These are phyloP conservation scores for Lyophyllum shimeji DNA, from an alignment of 768 basidiomycete species.

Conservation along the genomic window DNA sequence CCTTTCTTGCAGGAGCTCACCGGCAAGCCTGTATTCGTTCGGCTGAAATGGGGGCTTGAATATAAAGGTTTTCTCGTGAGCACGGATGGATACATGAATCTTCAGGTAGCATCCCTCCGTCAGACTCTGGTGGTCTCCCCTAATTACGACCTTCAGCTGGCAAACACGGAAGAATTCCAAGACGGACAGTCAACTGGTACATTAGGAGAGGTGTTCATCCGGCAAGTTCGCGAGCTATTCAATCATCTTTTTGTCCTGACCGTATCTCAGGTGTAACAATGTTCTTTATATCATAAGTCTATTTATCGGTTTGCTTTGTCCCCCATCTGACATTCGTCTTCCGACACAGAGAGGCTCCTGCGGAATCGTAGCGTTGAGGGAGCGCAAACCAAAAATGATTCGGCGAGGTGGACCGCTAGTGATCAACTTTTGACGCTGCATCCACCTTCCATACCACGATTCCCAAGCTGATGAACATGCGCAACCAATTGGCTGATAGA, in stretches of 20 bases:
- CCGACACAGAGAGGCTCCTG: slow-evolving; percentile 72
- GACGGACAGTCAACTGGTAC: slow-evolving; percentile 94
- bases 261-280: slow-evolving; percentile 77
- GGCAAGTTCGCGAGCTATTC: slow-evolving; percentile 48
- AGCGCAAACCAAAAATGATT: neutral
- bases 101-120: slow-evolving; percentile 64
- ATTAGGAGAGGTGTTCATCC: slow-evolving; percentile 98
- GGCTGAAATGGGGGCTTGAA: slow-evolving; percentile 97
- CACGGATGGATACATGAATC: slow-evolving; percentile 99
- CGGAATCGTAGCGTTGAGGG: slow-evolving; percentile 35
- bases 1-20: slow-evolving; percentile 98
- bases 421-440: neutral
- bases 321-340: slow-evolving; percentile 24
- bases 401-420: neutral
- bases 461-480: too few species aligned
- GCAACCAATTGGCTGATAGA: neutral
- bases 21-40: slow-evolving; percentile 93
- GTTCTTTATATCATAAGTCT: slow-evolving; percentile 93
- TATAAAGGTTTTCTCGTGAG: slow-evolving; percentile 99
- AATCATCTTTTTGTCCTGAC: slow-evolving; percentile 14
- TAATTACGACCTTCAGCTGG: slow-evolving; percentile 57
- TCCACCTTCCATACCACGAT: neutral
- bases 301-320: slow-evolving; percentile 9
- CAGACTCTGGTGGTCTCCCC: slow-evolving; percentile 3
- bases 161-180: slow-evolving; percentile 99